Base-by-base conservation (phyloP, 345 rosid genomes). In the Brassica incana region DNA sequence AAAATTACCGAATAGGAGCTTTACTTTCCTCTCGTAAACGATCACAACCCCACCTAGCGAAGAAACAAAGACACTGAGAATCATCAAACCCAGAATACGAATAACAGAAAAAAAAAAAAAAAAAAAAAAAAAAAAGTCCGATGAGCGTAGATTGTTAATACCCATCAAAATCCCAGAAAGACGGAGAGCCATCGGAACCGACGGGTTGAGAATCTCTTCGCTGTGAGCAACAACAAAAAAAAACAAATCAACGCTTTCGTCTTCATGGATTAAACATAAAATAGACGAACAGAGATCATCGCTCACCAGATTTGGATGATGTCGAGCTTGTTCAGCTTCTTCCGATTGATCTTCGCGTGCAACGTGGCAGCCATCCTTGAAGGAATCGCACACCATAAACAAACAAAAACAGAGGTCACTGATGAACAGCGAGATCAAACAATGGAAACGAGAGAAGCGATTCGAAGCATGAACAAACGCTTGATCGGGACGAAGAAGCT, bases 91-190 rank as follows among this genome's bases (percentile, higher is more conserved):
- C 58, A 59, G 66, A 18, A 76, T 9, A 10, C 11, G 48, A 76
- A 71, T 6, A 69, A 80, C 15, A 18, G 2, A 3, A 64, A 6
- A 18, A 0, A n/a, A n/a, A n/a, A n/a, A n/a, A n/a, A n/a, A n/a
- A n/a, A n/a, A n/a, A n/a, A n/a, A n/a, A n/a, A n/a, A n/a, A 0
- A 48, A 1, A 36, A 62, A 8, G 6, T 29, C 25, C 61, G 30
- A 77, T 30, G 10, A 81, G 29, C 32, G 3, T 9, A 45, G 58
- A 3, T 2, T 54, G 6, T 5, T 35, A 90, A 50, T 50, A 93
- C 98, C 99, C 98, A 95, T 93, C 18, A 95, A 89, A 80, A 95
- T 93, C 69, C 97, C 91, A 5, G 98, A 89, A 67, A 95, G 96
- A 65, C 98, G 84, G 29, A 93, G 93, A 74, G 98, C 98, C 95